Conservation (phyloP, 2,329 filamentous ascomycete species). For the Penicillium brevicompactum region DNA sequence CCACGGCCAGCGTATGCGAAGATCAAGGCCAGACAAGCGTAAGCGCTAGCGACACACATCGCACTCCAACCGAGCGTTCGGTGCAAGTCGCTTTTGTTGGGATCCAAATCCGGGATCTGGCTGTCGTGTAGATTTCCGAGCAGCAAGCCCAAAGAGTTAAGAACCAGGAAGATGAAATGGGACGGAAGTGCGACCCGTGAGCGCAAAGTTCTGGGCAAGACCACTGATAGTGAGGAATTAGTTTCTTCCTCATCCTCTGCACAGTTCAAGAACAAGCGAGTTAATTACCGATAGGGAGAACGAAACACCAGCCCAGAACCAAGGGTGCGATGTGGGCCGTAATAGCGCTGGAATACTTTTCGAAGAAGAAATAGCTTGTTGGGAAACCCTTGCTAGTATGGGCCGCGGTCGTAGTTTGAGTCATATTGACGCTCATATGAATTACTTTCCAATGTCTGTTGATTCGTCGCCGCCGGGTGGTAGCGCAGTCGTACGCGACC, state of each 20-base stretch:
- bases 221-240: constrained; percentile 54
- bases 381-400: too few species aligned
- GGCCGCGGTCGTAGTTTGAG: constrained; percentile 13
- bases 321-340: constrained; percentile 72
- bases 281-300: constrained; percentile 72
- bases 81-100: constrained; percentile 85
- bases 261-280: neutral
- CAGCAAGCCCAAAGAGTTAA: constrained; percentile 66
- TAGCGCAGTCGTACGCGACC: too few species aligned
- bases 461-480: constrained; percentile 34
- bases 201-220: constrained; percentile 81
- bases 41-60: constrained; percentile 70
- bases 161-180: constrained; percentile 68
- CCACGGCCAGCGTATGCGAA: constrained; percentile 60
- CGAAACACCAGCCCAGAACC: constrained; percentile 70
- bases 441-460: constrained; percentile 30
- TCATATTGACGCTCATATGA: constrained; percentile 23
- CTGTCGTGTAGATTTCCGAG: constrained; percentile 73
- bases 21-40: constrained; percentile 69
- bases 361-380: constrained; percentile 47
- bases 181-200: constrained; percentile 71
- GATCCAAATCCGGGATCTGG: constrained; percentile 77
- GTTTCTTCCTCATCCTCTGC: too few species aligned
- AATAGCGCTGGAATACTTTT: constrained; percentile 51
- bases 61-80: constrained; percentile 84